These are phyloP conservation scores for Eucalyptus guilfoylei DNA, from an alignment of 345 rosid species.

Conservation along the genomic window DNA sequence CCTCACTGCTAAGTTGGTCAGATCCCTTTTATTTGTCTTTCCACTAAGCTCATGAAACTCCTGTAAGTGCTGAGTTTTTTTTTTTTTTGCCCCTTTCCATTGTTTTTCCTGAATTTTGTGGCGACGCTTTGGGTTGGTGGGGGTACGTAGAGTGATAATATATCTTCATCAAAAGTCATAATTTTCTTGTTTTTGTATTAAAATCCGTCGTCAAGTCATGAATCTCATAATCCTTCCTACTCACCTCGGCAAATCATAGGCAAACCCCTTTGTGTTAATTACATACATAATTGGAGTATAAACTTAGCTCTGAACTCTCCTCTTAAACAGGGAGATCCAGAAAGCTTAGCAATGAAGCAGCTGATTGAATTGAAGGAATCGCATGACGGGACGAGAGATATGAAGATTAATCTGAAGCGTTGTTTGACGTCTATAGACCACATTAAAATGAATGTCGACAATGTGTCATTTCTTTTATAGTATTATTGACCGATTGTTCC, in stretches of 20 bases:
- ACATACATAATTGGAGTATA: neutral
- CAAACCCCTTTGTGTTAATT: neutral
- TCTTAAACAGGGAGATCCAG: neutral
- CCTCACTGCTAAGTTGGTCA: too few relatives aligned
- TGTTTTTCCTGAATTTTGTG: neutral
- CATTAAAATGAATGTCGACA: neutral
- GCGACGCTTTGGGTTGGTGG: neutral
- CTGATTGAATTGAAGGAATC: neutral
- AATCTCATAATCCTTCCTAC: neutral
- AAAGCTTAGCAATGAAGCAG: neutral
- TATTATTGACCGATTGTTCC: neutral
- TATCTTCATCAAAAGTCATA: neutral
- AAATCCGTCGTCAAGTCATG: neutral
- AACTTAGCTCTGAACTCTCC: neutral
- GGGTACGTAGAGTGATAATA: neutral
- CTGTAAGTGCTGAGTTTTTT: neutral
- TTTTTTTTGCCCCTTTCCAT: neutral
- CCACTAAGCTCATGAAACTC: too few relatives aligned
- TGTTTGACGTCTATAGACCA: neutral
- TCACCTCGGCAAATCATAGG: neutral
- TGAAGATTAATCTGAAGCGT: neutral
- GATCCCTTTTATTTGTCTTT: too few relatives aligned
- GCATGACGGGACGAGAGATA: neutral
- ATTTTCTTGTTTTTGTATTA: neutral
- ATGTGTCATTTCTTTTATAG: neutral